Evolutionary conservation across 345 rosid species (phyloP), one percentile per base, ranked within the genome.

Genomic region (Bretschneidera sinensis): DNA sequence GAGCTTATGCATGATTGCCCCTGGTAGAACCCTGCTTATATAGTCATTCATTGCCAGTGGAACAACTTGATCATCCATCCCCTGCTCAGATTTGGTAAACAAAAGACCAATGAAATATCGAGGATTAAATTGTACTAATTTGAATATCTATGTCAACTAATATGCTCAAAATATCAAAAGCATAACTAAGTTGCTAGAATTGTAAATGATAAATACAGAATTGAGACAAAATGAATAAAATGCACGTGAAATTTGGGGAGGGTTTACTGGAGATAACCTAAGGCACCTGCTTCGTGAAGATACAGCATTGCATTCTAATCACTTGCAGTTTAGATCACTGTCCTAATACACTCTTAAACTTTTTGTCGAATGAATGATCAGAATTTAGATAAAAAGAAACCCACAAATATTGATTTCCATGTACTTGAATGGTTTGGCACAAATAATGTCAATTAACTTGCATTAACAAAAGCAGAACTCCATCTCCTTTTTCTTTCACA

Each of bases 1-100:
- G 56, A 87, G 85, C 73, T 66, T 81, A 63, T 86, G 90, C 51
- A 85, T 62, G 22, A 59, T 69, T 22, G 87, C 96, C 50, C 70
- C 76, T 13, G 91, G 98, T 62, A 92, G 78, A 64, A 87, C 83
- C 45, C 97, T 81, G 69, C 78, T 79, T 47, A 89, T 79, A 71
- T 86, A 86, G 68, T 89, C 84, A 0, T 77, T 70, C 79, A 81
- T 50, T 51, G 90, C 70, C 20, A 85, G 88, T 16, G 97, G 85
- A 60, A 77, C 80, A 21, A 79, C 90, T 68, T 51, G 70, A 61
- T 92, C 97, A 6, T 87, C 89, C 85, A 79, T 83, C 71, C 98
- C 97, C 97, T 80, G 81, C 57, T 43, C 54, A 70, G 50, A 47
- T 64, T 61, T 55, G 43, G 55, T 17, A 11, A 54, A 6, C 17